A percentile compares a stretch with the other conserved stretches of the same genome.
These are phyloP conservation scores for Metschnikowia amazonensis DNA, from an alignment of 805 yeast genomes.

Conservation along the genomic window DNA sequence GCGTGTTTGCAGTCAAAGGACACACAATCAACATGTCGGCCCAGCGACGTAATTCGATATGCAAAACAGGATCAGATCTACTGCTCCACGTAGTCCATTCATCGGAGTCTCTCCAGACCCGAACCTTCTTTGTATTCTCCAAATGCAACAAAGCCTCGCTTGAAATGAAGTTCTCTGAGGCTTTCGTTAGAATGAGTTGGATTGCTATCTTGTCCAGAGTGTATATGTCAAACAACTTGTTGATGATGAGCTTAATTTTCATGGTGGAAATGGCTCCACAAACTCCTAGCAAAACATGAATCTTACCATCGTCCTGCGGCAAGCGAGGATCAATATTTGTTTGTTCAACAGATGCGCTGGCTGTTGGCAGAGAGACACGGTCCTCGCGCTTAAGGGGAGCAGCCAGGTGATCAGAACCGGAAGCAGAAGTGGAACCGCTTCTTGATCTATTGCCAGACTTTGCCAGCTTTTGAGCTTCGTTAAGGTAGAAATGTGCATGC, in stretches of 20 bases:
- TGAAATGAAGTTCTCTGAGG: conserved; percentile 50
- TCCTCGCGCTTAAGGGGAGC: conserved; percentile 14
- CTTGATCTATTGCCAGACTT: conserved; percentile 32
- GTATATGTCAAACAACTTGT: conserved; percentile 50
- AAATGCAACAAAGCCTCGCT: conserved; percentile 40
- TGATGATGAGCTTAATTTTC: conserved; percentile 51
- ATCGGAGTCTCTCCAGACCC: conserved; percentile 55
- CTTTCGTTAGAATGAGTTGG: conserved; percentile 51
- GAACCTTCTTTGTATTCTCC: conserved; percentile 40
- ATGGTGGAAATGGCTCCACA: conserved; percentile 54
- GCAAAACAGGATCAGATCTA: conserved; percentile 87
- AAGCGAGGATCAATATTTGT: conserved; percentile 58
- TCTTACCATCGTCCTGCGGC: conserved; percentile 57
- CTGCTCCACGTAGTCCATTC: conserved; percentile 74
- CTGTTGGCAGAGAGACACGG: conserved; percentile 17
- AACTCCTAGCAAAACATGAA: conserved; percentile 54
- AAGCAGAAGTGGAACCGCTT: conserved; percentile 35
- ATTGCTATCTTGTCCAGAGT: conserved; percentile 47
- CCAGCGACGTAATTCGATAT: conserved; percentile 93
- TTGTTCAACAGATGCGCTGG: conserved; percentile 29
- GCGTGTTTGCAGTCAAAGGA: conserved; percentile 91
- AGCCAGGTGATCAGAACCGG: conserved; percentile 23
- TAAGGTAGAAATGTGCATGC: conserved; percentile 76
- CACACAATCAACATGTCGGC: conserved; percentile 91
- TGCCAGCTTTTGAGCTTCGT: conserved; percentile 56